A percentile compares a stretch with the other conserved stretches of the same genome.
These are phyloP conservation scores for Penicillium manginii DNA, from an alignment of 495 filamentous ascomycete species.

Conservation along the genomic window DNA sequence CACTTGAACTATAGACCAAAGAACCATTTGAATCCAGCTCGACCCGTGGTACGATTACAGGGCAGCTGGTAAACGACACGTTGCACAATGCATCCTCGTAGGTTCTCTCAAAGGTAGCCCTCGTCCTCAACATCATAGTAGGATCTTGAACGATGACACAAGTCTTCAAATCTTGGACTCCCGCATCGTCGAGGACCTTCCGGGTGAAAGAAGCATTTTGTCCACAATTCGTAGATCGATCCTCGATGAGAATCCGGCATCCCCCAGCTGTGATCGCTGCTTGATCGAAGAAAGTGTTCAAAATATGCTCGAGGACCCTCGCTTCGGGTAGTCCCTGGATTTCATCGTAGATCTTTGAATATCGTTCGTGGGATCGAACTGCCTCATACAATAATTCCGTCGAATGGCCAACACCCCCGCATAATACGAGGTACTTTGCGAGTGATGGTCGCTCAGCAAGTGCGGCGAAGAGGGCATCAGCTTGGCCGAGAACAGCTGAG, in stretches of 20 bases:
- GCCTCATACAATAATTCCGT: slow-evolving; percentile 38
- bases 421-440: slow-evolving; percentile 37
- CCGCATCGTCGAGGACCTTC: slow-evolving; percentile 29
- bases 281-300: slow-evolving; percentile 29
- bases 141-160: slow-evolving; percentile 42
- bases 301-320: slow-evolving; percentile 32
- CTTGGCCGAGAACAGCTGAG: slow-evolving; percentile 27
- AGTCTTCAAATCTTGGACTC: slow-evolving; percentile 14
- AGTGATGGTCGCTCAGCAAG: slow-evolving; percentile 21
- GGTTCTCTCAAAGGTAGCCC: slow-evolving; percentile 36
- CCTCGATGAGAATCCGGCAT: slow-evolving; percentile 37
- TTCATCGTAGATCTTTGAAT: slow-evolving; percentile 17
- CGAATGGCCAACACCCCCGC: slow-evolving; percentile 44
- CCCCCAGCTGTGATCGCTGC: slow-evolving; percentile 16
- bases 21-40: background rate
- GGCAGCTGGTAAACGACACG: slow-evolving; percentile 35
- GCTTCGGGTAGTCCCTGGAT: slow-evolving; percentile 36
- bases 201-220: slow-evolving; percentile 34
- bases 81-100: slow-evolving; percentile 19
- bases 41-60: slow-evolving; percentile 34
- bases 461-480: slow-evolving; percentile 23
- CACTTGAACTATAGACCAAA: background rate
- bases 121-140: slow-evolving; percentile 40
- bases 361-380: slow-evolving; percentile 29
- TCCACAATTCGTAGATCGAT: slow-evolving; percentile 43